A percentile compares a stretch with the other conserved stretches of the same genome.
These are phyloP conservation scores for Yamadazyma spencermartinsiae DNA, from an alignment of 1,139 yeast species.

Conservation along the genomic window DNA sequence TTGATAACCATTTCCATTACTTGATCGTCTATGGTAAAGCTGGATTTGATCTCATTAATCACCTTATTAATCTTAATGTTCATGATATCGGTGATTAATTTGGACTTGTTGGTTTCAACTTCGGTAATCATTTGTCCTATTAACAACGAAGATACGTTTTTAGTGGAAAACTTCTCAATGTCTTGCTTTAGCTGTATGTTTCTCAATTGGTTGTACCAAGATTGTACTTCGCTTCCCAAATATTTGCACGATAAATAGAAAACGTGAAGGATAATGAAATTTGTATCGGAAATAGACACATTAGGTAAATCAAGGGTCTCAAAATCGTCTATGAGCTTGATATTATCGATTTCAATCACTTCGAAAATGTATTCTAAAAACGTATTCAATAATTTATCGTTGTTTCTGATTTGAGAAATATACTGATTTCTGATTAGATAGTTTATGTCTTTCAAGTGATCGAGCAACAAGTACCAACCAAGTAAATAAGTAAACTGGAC, in stretches of 20 bases:
- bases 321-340: conserved; percentile 12
- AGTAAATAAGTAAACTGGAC: conserved; percentile 45
- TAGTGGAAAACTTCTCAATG: conserved; percentile 63
- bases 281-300: conserved; percentile 17
- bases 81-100: conserved; percentile 46
- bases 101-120: conserved; percentile 44
- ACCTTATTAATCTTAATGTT: conserved; percentile 59
- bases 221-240: conserved; percentile 67
- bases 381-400: conserved; percentile 43
- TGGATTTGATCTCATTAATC: conserved; percentile 70
- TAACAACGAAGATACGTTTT: conserved; percentile 63
- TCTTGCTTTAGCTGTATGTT: conserved; percentile 56
- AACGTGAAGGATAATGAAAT: conserved; percentile 48
- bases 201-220: conserved; percentile 68
- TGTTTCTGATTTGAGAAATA: conserved; percentile 54
- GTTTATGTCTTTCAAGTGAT: conserved; percentile 66
- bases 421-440: conserved; percentile 63
- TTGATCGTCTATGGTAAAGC: conserved; percentile 84
- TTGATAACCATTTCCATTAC: conserved; percentile 76
- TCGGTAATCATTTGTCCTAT: conserved; percentile 57
- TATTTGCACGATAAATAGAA: conserved; percentile 57
- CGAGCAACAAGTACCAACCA: conserved; percentile 67
- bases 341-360: conserved; percentile 45
- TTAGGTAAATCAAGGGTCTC: conserved; percentile 18
- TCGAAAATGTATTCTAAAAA: conserved; percentile 54